Base-by-base conservation (phyloP, 2,329 filamentous ascomycete genomes). In the Talaromyces atroroseus region DNA sequence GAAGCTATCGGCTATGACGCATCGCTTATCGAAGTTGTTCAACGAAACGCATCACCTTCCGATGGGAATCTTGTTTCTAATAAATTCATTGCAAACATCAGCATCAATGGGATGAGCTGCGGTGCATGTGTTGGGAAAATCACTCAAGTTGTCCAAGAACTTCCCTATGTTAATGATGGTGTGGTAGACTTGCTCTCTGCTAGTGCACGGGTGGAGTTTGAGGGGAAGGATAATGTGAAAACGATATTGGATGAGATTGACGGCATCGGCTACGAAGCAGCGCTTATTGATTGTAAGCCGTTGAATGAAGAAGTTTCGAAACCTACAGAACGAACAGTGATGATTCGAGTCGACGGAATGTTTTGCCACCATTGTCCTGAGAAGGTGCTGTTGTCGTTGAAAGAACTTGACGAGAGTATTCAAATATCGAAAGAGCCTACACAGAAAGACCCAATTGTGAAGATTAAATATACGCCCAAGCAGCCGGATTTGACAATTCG, bases 401-500 rank as follows among this genome's bases (percentile, higher is more conserved):
- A 77, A 44, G 66, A 68, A 11, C 75, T 78, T 61, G 74, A 76
- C 8, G 74, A 74, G 6, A 66, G 72, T 14, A 66, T 77, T 36
- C 64, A 64, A 16, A 63, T 73, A 11, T 67, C 69, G 14, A 62
- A 72, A 7, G 53, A 72, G 18, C 80, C 84, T 1, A 84, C 84
- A 1, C 72, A 82, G 24, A 72, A 85, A 36, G 77, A 81, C 20
- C 88, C 90, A 0, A 81, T 91, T 29, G 65, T 95, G 45, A 86
- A 80, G 62, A 68, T 96, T 53, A 80, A 75, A 2, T 96, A 96
- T 65, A 76, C 76, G 0, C 90, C 92, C 0, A 69, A 81, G 1
- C 78, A 84, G 3, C 88, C 90, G 0, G 67, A 63, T 0, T 83
- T 95, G 64, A 95, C 89, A 0, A 82, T 95, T 61, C 83, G 92